Evolutionary conservation across 1,284 basidiomycete genomes (phyloP).

Genomic region (Sporisorium reilianum): DNA sequence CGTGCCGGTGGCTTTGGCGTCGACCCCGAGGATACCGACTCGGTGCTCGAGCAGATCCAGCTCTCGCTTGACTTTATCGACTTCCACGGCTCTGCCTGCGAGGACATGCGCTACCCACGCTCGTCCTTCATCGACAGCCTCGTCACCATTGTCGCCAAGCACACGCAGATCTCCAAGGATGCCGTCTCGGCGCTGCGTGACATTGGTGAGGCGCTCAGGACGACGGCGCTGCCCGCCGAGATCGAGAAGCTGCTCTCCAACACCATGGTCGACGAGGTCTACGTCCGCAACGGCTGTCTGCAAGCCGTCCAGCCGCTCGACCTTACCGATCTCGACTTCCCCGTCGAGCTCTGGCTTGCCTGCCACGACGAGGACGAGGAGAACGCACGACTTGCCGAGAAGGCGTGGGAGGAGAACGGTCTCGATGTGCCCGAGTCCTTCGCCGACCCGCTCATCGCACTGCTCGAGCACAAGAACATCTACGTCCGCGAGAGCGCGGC

Average conservation of each 20-base stretch:
- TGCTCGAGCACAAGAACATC: conserved; percentile 82
- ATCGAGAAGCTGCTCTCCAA: conserved; percentile 76
- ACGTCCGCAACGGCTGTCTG: conserved; percentile 89
- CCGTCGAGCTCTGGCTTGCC: conserved; percentile 87
- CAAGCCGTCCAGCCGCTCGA: conserved; percentile 94
- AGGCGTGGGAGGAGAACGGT: conserved; percentile 96
- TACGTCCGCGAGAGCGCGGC: conserved; percentile 85
- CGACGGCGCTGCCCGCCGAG: conserved; percentile 64
- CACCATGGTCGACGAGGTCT: conserved; percentile 86
- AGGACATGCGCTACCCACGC: conserved; percentile 67
- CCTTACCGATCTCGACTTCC: conserved; percentile 93
- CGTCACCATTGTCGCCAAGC: conserved; percentile 80
- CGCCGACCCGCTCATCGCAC: conserved; percentile 76
- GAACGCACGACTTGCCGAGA: conserved; percentile 83
- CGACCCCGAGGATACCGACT: conserved; percentile 75
- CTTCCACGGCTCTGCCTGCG: conserved; percentile 87
- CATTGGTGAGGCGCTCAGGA: conserved; percentile 82
- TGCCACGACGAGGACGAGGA: conserved; percentile 93
- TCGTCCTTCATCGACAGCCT: conserved; percentile 77
- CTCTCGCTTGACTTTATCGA: conserved; percentile 86
- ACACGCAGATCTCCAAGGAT: conserved; percentile 86
- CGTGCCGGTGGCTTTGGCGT: conserved; percentile 77
- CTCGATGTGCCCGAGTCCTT: conserved; percentile 86
- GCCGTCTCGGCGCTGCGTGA: conserved; percentile 85
- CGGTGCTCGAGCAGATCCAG: conserved; percentile 86